Evolutionary conservation across 306 rosid species (phyloP), one percentile per base, ranked within the genome.

Genomic region (Vigna unguiculata): DNA sequence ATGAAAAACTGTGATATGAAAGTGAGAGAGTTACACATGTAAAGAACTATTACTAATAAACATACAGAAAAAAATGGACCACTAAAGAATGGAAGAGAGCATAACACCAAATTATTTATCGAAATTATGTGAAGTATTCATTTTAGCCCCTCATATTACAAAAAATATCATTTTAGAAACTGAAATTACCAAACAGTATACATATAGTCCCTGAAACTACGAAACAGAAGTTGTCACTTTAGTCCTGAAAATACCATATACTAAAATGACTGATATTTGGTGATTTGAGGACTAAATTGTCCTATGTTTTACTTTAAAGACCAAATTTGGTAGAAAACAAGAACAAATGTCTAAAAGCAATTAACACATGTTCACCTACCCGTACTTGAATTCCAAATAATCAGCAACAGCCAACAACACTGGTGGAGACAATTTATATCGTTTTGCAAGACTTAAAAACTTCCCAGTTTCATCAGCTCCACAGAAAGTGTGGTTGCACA

Each of bases 361-460:
- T 46, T 58, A 60, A 55, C 28, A 71, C 7, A 49, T 0, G 32
- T 22, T 74, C 80, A 79, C 96, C 71, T 82, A 95, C 98, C 97
- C 93, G 69, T 85, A 78, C 65, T 74, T 66, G 55, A 73, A 60
- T 72, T 95, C 98, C 86, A 95, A 87, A 83, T 86, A 88, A 45
- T 81, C 87, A 87, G 96, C 96, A 67, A 95, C 96, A 79, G 93
- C 98, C 58, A 58, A 70, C 85, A 95, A 74, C 24, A 92, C 89
- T 53, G 72, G 92, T 57, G 88, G 49, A 77, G 91, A 86, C 71
- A 91, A 90, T 62, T 71, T 88, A 51, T 92, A 87, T 78, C 84
- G 87, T 75, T 82, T 89, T 49, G 90, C 97, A 80, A 88, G 86
- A 83, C 62, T 72, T 69, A 90, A 74, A 81, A 89, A 67, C 76